phyloP scores from a whole-genome alignment of 1,284 basidiomycete genomes.

The Leccinum variabile region DNA sequence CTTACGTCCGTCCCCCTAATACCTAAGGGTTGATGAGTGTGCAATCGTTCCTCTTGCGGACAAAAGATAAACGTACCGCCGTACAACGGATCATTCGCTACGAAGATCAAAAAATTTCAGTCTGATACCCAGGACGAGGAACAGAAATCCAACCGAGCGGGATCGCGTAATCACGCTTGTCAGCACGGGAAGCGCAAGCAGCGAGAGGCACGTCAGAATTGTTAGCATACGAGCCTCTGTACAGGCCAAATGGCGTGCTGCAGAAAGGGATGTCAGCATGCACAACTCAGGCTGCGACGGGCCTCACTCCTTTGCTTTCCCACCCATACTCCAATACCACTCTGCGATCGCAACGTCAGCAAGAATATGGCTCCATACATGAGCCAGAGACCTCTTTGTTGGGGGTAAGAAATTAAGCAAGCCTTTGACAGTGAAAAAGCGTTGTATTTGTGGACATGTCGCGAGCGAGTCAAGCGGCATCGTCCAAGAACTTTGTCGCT shows the following conservation, averaged over 20 bases:
- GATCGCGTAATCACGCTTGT: slow-evolving; percentile 77
- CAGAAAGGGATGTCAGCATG: slow-evolving; percentile 7
- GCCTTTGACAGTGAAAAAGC: slow-evolving; percentile 70
- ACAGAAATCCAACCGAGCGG: slow-evolving; percentile 53
- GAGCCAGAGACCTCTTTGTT: slow-evolving; percentile 59
- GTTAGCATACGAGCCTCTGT: slow-evolving; percentile 75
- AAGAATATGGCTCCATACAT: not conserved
- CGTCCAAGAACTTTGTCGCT: slow-evolving; percentile 65
- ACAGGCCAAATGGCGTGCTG: slow-evolving; percentile 77
- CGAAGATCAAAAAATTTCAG: slow-evolving; percentile 11
- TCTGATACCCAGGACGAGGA: not conserved
- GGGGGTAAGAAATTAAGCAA: slow-evolving; percentile 76
- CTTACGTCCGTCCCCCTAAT: slow-evolving; percentile 74
- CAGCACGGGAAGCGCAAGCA: slow-evolving; percentile 64
- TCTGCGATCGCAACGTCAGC: slow-evolving; percentile 42
- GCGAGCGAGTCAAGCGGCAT: slow-evolving; percentile 63
- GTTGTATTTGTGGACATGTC: slow-evolving; percentile 76
- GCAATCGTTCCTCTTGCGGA: not conserved
- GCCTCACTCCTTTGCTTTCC: slow-evolving; percentile 63
- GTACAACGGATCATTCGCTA: slow-evolving; percentile 80
- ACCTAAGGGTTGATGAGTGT: slow-evolving; percentile 40
- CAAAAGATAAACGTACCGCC: slow-evolving; percentile 54
- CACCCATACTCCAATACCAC: slow-evolving; percentile 70
- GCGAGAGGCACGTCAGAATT: slow-evolving; percentile 66
- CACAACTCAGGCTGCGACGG: not conserved